phyloP scores from a whole-genome alignment of 2,329 filamentous ascomycete species.

The Penicillium sp. region DNA sequence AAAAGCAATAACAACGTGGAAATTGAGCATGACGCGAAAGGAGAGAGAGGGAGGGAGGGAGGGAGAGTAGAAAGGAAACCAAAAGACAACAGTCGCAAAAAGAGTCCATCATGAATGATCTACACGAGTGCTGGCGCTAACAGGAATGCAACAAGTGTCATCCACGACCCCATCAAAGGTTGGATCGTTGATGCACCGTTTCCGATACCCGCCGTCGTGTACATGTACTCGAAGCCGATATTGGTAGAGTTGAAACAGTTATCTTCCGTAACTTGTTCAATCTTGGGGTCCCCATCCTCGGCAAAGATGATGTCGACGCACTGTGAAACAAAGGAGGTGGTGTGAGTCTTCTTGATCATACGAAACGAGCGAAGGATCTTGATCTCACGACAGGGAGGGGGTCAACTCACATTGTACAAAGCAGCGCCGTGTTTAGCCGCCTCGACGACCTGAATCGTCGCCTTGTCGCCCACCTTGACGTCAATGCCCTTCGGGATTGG shows the following conservation, averaged over 20 bases:
- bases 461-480: conserved; percentile 75
- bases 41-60: neutral
- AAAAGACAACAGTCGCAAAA: neutral
- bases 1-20: too few relatives aligned
- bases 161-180: conserved; percentile 11
- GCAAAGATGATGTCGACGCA: conserved; percentile 94
- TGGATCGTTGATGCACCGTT: conserved; percentile 19
- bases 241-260: conserved; percentile 87
- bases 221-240: conserved; percentile 71
- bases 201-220: conserved; percentile 38
- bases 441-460: conserved; percentile 85
- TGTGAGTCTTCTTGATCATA: neutral
- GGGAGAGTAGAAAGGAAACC: neutral
- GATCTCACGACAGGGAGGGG: neutral
- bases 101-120: neutral
- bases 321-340: conserved; percentile 40
- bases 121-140: conserved; percentile 16
- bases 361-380: neutral
- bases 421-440: conserved; percentile 75
- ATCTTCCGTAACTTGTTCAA: conserved; percentile 65
- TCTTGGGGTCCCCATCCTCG: conserved; percentile 61
- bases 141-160: conserved; percentile 23
- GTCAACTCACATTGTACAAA: conserved; percentile 64
- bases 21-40: too few relatives aligned
- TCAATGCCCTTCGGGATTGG: conserved; percentile 67